Conservation (phyloP, 108 stramenopile genomes). For the Cyclotella cryptica region DNA sequence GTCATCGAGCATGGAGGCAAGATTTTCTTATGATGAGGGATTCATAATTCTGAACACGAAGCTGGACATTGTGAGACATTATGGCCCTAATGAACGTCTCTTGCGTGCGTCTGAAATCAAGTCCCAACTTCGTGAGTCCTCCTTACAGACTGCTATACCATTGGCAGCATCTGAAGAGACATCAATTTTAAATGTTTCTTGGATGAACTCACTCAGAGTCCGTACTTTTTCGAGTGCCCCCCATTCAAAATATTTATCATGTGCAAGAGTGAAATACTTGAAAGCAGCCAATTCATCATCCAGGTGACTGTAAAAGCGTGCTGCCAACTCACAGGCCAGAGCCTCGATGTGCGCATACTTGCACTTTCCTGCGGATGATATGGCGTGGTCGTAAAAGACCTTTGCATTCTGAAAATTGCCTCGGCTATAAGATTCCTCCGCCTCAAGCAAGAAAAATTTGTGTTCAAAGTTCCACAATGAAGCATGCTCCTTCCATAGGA, state of each 20-base stretch:
- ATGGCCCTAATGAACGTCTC: too few species aligned
- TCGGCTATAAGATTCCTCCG: conserved; percentile 23
- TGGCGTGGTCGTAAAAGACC: conserved; percentile 17
- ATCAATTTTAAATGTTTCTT: background rate
- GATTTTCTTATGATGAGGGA: too few species aligned
- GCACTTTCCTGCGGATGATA: conserved; percentile 2
- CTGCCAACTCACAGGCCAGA: conserved; percentile 24
- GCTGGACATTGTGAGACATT: too few species aligned
- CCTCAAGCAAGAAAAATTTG: conserved; percentile 19
- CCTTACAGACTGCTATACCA: too few species aligned
- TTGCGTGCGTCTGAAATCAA: too few species aligned
- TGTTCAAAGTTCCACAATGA: conserved; percentile 42
- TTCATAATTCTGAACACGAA: too few species aligned
- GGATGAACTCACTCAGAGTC: conserved; percentile 15
- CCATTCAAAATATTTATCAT: conserved; percentile 34
- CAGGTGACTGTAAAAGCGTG: conserved; percentile 9
- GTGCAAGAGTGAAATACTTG: conserved; percentile 26
- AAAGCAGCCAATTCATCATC: background rate
- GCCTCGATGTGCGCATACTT: conserved; percentile 22
- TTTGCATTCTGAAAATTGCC: conserved; percentile 8
- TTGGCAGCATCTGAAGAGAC: too few species aligned
- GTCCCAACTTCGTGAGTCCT: too few species aligned
- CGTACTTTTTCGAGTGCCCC: conserved; percentile 32
- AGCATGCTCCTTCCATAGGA: background rate
- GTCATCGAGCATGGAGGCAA: too few species aligned